Percentiles rank a stretch among this genome's conserved stretches.
Evolutionary conservation across 2,329 filamentous ascomycete species (phyloP).

Genomic region (Microthyrium microscopicum): DNA sequence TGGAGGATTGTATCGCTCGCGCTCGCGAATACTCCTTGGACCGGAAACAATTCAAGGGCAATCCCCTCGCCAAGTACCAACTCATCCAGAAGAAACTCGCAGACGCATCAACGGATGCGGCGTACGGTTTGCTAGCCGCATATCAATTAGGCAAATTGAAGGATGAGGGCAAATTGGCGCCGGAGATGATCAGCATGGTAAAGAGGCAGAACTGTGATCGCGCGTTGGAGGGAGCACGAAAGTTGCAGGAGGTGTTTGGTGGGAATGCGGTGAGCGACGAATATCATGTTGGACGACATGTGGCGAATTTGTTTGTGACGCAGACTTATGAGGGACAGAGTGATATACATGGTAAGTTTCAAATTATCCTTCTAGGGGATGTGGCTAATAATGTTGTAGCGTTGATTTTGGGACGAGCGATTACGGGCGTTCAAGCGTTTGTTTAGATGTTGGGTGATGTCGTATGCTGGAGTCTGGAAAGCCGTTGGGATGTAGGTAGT

Average conservation of each 20-base stretch:
- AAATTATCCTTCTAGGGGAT: neutral
- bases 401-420: conserved; percentile 9
- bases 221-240: conserved; percentile 62
- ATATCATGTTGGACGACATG: conserved; percentile 87
- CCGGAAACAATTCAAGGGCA: conserved; percentile 88
- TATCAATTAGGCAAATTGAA: conserved; percentile 86
- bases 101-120: conserved; percentile 78
- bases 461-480: no score
- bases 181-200: conserved; percentile 95
- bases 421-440: conserved; percentile 10
- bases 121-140: conserved; percentile 78
- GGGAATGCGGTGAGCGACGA: conserved; percentile 98
- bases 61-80: conserved; percentile 90
- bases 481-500: no score
- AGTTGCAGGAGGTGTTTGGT: conserved; percentile 87
- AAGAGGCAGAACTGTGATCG: conserved; percentile 96
- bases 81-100: conserved; percentile 95
- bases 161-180: conserved; percentile 71
- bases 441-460: conserved; percentile 4
- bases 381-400: conserved; percentile 6
- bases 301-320: conserved; percentile 89
- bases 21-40: conserved; percentile 80
- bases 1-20: conserved; percentile 77
- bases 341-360: conserved; percentile 75
- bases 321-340: conserved; percentile 98